Percentiles rank a stretch among this genome's conserved stretches.
Evolutionary conservation across 108 stramenopile genomes (phyloP).

Genomic region (Asterionellopsis glacialis): DNA sequence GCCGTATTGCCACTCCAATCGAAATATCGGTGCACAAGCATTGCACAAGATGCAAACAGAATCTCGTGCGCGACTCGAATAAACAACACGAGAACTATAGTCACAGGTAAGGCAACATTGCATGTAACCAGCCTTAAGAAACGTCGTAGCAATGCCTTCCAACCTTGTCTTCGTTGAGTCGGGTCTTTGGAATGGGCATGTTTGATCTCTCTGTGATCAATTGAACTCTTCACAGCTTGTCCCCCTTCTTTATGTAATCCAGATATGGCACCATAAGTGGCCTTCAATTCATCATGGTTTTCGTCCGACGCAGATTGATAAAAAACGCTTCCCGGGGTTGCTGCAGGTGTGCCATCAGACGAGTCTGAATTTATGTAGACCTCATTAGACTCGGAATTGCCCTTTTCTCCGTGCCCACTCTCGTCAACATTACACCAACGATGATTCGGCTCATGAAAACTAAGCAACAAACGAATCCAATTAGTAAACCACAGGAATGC

Average conservation of each 20-base stretch:
- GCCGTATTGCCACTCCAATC: conserved; percentile 53
- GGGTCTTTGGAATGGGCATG: no score
- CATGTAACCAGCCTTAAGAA: no score
- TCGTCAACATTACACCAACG: not conserved
- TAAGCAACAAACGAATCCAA: not conserved
- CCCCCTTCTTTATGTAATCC: no score
- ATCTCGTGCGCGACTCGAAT: conserved; percentile 54
- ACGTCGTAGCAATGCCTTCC: no score
- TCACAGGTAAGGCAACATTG: conserved; percentile 55
- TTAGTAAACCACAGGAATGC: not conserved
- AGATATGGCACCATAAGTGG: not conserved
- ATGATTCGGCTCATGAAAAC: not conserved
- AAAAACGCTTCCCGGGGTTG: not conserved
- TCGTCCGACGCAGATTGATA: not conserved
- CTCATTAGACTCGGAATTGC: not conserved
- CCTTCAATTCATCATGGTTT: not conserved
- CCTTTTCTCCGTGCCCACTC: not conserved
- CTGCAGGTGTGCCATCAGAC: not conserved
- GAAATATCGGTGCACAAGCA: conserved; percentile 66
- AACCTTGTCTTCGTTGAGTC: no score
- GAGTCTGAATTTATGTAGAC: no score
- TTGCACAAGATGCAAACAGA: conserved; percentile 64
- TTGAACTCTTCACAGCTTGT: no score
- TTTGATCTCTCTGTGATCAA: no score
- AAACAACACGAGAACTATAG: conserved; percentile 56